Evolutionary conservation across 129 eudicot genomes (phyloP).

Genomic region (Lactuca sativa): DNA sequence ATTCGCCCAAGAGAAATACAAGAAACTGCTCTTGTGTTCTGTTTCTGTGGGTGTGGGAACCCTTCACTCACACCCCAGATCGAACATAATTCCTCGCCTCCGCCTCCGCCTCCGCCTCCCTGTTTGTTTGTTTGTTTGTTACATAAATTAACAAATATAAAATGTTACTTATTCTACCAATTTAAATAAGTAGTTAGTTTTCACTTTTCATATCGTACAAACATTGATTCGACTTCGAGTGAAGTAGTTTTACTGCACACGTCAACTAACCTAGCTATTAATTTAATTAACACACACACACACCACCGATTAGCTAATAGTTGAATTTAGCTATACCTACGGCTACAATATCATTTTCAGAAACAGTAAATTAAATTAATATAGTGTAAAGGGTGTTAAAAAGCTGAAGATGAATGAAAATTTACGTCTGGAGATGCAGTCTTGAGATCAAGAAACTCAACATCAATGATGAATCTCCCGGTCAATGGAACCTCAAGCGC

Average conservation of each 20-base stretch:
- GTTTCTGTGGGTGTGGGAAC: conserved; percentile 11
- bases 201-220: conserved; percentile 1
- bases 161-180: neutral
- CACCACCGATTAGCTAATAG: neutral
- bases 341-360: neutral
- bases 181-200: neutral
- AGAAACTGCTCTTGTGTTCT: conserved; percentile 47
- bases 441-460: conserved; percentile 89
- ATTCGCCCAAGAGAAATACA: conserved; percentile 63
- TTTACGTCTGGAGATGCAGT: conserved; percentile 59
- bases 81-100: conserved; percentile 54
- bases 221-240: neutral
- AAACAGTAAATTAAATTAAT: neutral
- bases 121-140: conserved; percentile 18
- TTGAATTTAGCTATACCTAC: conserved; percentile 11
- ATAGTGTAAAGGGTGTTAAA: neutral
- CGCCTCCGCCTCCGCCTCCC: no score
- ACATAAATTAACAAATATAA: neutral
- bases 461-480: conserved; percentile 85
- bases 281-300: neutral
- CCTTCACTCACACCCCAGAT: conserved; percentile 59
- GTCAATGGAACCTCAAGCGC: conserved; percentile 73
- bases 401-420: neutral
- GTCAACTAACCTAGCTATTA: no score
- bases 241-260: no score